Evolutionary conservation across 108 stramenopile genomes (phyloP), one percentile per base, ranked within the genome.

Genomic region (Seminavis robusta): DNA sequence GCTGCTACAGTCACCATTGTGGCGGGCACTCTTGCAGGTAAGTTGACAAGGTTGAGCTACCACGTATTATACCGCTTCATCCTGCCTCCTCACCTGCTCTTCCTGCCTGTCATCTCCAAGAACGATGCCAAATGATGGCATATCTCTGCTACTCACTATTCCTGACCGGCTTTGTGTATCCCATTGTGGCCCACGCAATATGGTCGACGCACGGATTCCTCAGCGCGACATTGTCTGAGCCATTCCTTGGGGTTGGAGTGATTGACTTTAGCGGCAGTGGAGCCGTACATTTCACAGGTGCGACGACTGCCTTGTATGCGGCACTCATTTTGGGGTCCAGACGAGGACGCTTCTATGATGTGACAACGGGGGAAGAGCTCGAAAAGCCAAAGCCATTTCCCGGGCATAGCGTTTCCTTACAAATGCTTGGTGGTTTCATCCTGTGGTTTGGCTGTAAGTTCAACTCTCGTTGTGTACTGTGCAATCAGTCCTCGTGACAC

Each of bases 261-360:
- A 59, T 91, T 51, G 97, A 98, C 61, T 98, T 95, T 73, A 90
- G 95, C 3, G 97, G 97, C 1, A 74, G 73, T 32, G 84, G 86
- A 29, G 94, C 95, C 1, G 97, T 98, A 6, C 97, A 98, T 69
- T 45, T 91, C 33, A 93, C 90, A 21, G 97, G 95, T 39, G 97
- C 95, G 4, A 49, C 73, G 23, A 84, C 84, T 13, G 93, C 94
- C 9, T 53, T 95, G 21, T 67, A 80, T 63, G 89, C 88, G 3
- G 81, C 90, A 8, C 45, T 71, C 28, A 70, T 98, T 33, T 58
- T 95, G 28, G 95, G 95, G 10, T 89, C 97, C 8, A 67, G 95
- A 5, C 61, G 69, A 32, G 95, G 92, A 33, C 74, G 94, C 21
- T 96, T 97, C 60, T 73, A 85, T 49, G 85, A 85, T 63, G 46